These are phyloP conservation scores for Parachlorella kessleri DNA, from an alignment of 139 green algal genomes.

Conservation along the genomic window DNA sequence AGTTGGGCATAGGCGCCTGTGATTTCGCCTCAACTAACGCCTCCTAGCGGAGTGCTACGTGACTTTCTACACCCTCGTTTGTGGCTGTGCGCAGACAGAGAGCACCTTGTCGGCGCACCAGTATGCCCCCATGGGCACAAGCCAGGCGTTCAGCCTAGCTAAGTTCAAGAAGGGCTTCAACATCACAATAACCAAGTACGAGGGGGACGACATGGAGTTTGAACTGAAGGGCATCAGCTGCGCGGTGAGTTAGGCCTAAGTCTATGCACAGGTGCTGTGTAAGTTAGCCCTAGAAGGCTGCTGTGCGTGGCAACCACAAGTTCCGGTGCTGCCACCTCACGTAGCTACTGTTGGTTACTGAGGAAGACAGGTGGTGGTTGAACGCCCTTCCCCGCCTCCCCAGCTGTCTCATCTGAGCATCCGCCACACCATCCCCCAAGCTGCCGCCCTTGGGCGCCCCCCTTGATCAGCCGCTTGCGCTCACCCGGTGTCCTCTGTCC, in stretches of 20 bases:
- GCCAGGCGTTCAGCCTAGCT: constrained; percentile 76
- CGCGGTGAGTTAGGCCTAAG: constrained; percentile 12
- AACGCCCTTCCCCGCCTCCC: too few relatives aligned
- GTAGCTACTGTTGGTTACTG: too few relatives aligned
- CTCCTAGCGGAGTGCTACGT: too few relatives aligned
- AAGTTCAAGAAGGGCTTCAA: constrained; percentile 69
- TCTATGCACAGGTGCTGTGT: too few relatives aligned
- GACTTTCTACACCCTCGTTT: background rate
- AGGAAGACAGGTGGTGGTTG: too few relatives aligned
- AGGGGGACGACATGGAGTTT: constrained; percentile 81
- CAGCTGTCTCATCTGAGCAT: too few relatives aligned
- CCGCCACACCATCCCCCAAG: background rate
- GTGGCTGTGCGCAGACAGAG: constrained; percentile 54
- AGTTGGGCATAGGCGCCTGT: too few relatives aligned
- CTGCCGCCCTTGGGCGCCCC: background rate
- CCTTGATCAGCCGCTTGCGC: background rate
- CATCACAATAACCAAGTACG: constrained; percentile 49
- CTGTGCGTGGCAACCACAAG: too few relatives aligned
- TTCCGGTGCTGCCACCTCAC: background rate
- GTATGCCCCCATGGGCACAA: constrained; percentile 72
- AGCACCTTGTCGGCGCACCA: constrained; percentile 68
- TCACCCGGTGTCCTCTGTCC: background rate
- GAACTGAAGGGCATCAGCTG: constrained; percentile 84
- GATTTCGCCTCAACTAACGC: too few relatives aligned
- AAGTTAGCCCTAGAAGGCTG: too few relatives aligned